Evolutionary conservation across 192 early-diverging fungal genomes (phyloP), one percentile per base, ranked within the genome.

Genomic region (Radiomyces spectabilis): DNA sequence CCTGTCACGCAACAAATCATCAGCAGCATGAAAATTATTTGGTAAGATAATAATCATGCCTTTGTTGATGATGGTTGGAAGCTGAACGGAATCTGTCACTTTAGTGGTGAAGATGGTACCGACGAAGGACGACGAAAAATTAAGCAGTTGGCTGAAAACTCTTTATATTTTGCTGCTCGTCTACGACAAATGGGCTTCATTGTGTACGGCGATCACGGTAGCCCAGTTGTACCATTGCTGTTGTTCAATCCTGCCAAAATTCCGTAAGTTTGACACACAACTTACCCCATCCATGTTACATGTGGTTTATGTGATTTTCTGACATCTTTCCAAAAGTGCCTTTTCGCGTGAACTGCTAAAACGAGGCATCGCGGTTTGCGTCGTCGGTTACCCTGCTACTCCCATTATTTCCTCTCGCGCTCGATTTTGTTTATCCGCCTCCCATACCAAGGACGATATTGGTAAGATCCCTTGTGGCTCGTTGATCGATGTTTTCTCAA

Each of bases 301-400:
- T 30, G 15, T 41, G 21, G 16, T 18, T 25, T 5, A 5, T 22
- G 19, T 25, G 15, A 25, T 27, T 35, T 10, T 19, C 21, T 31
- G 12, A 38, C 8, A 15, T 34, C 22, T 47, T 57, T 16, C 12
- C 19, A 21, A 27, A 51, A 74, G 72, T 26, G 96, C 94, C 25
- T 99, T 99, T 64, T 94, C 92, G 38, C 82, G 94, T 34, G 93
- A 94, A 69, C 80, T 85, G 53, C 80, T 97, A 32, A 78, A 84
- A 56, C 80, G 94, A 40, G 88, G 88, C 48, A 86, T 99, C 51
- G 92, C 93, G 18, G 91, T 96, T 12, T 93, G 95, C 18, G 96
- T 99, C 1, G 96, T 99, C 3, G 93, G 90, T 35, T 94, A 95
- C 68, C 96, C 94, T 2, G 96, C 94, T 9, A 99, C 96, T 4